These are phyloP conservation scores for Reticulascus tulasneorum DNA, from an alignment of 2,329 filamentous ascomycete genomes.

Conservation along the genomic window DNA sequence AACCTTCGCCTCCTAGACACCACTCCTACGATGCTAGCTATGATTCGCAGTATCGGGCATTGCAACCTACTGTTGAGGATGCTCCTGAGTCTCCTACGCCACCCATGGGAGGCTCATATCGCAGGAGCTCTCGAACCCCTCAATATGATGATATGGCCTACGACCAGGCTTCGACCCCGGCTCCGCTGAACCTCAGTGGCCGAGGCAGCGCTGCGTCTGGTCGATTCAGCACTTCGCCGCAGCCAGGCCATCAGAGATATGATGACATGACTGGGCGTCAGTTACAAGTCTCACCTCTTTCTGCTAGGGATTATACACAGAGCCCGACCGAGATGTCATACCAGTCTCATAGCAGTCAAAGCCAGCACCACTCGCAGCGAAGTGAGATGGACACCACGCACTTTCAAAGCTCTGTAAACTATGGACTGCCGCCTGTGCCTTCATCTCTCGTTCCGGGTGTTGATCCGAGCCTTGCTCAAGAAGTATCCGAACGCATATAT, in stretches of 20 bases:
- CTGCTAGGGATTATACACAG: conserved; percentile 30
- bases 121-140: conserved; percentile 20
- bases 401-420: too few relatives aligned
- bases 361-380: conserved; percentile 24
- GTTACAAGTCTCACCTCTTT: conserved; percentile 23
- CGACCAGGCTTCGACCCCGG: conserved; percentile 35
- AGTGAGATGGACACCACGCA: conserved; percentile 35
- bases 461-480: conserved; percentile 51
- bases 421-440: conserved; percentile 46
- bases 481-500: conserved; percentile 55
- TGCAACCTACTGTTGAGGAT: conserved; percentile 63
- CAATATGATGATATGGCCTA: conserved; percentile 27
- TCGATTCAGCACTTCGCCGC: conserved; percentile 23
- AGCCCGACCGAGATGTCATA: conserved; percentile 25
- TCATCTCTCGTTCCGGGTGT: conserved; percentile 58
- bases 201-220: conserved; percentile 26
- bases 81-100: conserved; percentile 49
- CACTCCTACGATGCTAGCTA: conserved; percentile 47
- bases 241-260: conserved; percentile 9
- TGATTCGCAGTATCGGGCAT: conserved; percentile 43
- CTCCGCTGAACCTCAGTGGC: conserved; percentile 39
- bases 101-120: conserved; percentile 18
- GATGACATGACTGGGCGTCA: conserved; percentile 11
- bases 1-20: conserved; percentile 38
- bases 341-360: conserved; percentile 24